Evolutionary conservation across 2,329 filamentous ascomycete genomes (phyloP), one percentile per base, ranked within the genome.

Genomic region (Aspergillus sp.): DNA sequence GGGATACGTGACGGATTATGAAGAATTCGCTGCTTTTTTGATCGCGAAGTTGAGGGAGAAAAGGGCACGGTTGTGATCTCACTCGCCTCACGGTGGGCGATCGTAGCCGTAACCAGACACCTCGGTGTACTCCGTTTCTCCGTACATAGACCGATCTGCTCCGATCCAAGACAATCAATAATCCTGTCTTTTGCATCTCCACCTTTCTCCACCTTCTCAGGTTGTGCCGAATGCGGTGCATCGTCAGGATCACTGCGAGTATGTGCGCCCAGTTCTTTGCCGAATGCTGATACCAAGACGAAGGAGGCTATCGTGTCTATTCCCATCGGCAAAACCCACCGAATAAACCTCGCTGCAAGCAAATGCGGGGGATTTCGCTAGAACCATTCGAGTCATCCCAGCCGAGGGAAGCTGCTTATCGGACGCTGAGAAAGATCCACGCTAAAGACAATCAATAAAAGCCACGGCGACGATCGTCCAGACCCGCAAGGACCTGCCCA

Each of bases 401-500:
- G 45, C 45, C 45, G 45, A 47, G 18, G 45, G 6, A 42, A 12
- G 3, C 45, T 47, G 45, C 18, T 47, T 47, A 47, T 47, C 45
- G 36, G 36, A n/a, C 6, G 16, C 14, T 7, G 18, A 22, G 45
- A 20, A 47, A 47, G 9, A 24, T 47, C 32, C 5, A 47, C 45
- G 10, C 45, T 47, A 47, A 14, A 54, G 7, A 2, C 20, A 22
- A 5, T 36, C 53, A n/a, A 31, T 26, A 36, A 29, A 29, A 29
- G 9, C 39, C 26, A 32, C 26, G n/a, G 24, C 32, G 52, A 46
- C 22, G 52, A 56, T 56, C 54, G 36, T 20, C 31, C 5, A 29
- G 55, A 49, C 50, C 50, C 55, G 55, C 55, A 46, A 53, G 55
- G 55, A 57, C 50, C n/a, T 57, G 20, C 55, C 55, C 24, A 31